Evolutionary conservation across 495 filamentous ascomycete genomes (phyloP).

Genomic region (Oidiodendron maius): DNA sequence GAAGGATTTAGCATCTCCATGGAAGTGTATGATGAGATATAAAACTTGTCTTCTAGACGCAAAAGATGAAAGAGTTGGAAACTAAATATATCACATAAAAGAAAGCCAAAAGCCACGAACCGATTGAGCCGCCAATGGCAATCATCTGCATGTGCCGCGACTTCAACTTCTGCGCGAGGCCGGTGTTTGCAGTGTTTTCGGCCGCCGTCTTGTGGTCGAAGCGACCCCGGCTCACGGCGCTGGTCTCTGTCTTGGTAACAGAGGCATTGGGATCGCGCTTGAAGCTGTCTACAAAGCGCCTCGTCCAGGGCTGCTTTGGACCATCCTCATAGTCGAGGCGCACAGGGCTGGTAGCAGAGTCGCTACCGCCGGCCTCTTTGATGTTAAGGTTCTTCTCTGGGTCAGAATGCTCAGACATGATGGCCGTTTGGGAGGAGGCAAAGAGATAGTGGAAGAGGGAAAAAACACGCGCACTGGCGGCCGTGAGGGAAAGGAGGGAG

Average conservation of each 20-base stretch:
- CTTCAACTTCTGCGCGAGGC: conserved; percentile 56
- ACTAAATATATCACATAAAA: no score
- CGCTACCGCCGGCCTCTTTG: background rate
- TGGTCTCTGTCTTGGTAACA: conserved; percentile 31
- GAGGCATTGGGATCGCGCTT: conserved; percentile 68
- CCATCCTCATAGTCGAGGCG: background rate
- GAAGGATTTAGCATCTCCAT: background rate
- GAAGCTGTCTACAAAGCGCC: conserved; percentile 71
- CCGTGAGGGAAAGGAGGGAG: no score
- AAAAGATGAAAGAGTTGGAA: no score
- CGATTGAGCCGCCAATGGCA: conserved; percentile 60
- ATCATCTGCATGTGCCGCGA: conserved; percentile 71
- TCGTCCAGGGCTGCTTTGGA: conserved; percentile 10
- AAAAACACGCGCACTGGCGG: no score
- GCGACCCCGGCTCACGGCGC: conserved; percentile 21
- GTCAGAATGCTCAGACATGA: background rate
- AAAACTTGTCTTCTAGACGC: no score
- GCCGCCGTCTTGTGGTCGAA: conserved; percentile 77
- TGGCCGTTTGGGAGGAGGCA: no score
- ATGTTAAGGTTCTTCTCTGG: background rate
- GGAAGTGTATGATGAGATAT: no score
- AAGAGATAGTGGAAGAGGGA: no score
- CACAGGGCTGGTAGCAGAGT: conserved; percentile 2
- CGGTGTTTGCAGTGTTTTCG: conserved; percentile 67
- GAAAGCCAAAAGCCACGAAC: no score